Base-by-base conservation (phyloP, 208 protist species). In the Leishmania tropica region DNA sequence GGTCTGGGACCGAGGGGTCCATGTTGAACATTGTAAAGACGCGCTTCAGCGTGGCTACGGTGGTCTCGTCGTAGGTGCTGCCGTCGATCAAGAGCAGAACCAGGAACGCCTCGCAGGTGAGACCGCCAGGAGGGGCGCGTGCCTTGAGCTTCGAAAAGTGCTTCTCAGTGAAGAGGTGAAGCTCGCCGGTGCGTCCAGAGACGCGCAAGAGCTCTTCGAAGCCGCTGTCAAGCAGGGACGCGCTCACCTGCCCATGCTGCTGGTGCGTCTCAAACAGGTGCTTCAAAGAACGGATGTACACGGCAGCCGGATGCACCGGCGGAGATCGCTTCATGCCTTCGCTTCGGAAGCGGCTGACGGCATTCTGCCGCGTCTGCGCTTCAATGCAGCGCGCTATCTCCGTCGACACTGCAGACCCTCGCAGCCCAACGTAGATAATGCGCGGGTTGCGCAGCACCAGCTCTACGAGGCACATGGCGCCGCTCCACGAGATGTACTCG, bases 11-110 rank as follows among this genome's bases (percentile, higher is more conserved):
- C 8, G 83, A 40, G 3, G 87, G 83, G 47, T 88, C 79, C 37
- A 96, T 68, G 81, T 94, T 90, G 80, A 95, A 97, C 83, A 93
- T 84, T 3, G 84, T 48, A 79, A 97, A 97, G 6, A 93, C 85
- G 17, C 77, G 80, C 37, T 70, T 70, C 56, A 97, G 75, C 42
- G 51, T 75, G 24, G 67, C 81, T 51, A 95, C 86, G 24, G 85
- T 78, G 17, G 81, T 73, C n/a, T 68, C 80, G 58, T 89, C 83
- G 78, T 94, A 94, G 13, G 86, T 84, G 37, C 74, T 85, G 40
- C 86, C 88, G 31, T 95, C 89, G 31, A 94, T 74, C 68, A 93
- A 71, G 17, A 95, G 72, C 37, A 92, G 79, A 8, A 97, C 72
- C 48, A 95, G 70, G 75, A 97, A 95, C 17, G 82, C 87, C 60